Evolutionary conservation across 805 yeast species (phyloP), one percentile per base, ranked within the genome.

Genomic region (Pichia californica): DNA sequence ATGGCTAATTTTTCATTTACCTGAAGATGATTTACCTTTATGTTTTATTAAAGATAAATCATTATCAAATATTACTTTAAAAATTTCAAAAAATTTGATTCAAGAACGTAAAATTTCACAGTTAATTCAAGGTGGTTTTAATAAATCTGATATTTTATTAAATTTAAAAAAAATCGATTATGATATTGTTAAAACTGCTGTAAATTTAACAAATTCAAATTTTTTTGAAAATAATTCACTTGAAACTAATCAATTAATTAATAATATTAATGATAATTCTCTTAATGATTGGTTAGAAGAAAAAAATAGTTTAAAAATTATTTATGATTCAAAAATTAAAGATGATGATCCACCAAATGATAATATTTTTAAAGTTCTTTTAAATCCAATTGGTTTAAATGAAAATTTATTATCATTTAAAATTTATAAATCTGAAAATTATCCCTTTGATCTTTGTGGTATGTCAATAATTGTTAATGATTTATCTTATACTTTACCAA

Each of bases 1-100:
- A 48, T 84, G 93, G 91, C 71, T 91, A 16, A 63, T 91, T 10
- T 81, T 89, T 51, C 93, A 91, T 55, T 76, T 91, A 3, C 98
- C 98, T 0, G 97, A 93, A 50, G 98, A 89, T 57, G 99, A 91
- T 55, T 66, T 91, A 27, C 99, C 99, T 0, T 52, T 64, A 0
- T 66, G 70, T 37, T 84, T 84, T 54, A 70, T 73, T 15, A 78
- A 80, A 47, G 64, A 76, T 32, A 70, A 72, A 19, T 71, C 71
- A 36, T 88, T 81, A 52, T 68, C 82, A 0, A 75, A 73, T 38
- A 73, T 79, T 20, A 70, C 74, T 41, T 67, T 83, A 33, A 83
- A 74, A 47, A 63, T 73, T 28, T 65, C 81, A 4, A 71, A 70
- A 10, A 73, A 77, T 50, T 55, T 79, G 31, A 69, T 72, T 41